These are phyloP conservation scores for Eucalyptus urophylla DNA, from an alignment of 345 rosid genomes.

Conservation along the genomic window DNA sequence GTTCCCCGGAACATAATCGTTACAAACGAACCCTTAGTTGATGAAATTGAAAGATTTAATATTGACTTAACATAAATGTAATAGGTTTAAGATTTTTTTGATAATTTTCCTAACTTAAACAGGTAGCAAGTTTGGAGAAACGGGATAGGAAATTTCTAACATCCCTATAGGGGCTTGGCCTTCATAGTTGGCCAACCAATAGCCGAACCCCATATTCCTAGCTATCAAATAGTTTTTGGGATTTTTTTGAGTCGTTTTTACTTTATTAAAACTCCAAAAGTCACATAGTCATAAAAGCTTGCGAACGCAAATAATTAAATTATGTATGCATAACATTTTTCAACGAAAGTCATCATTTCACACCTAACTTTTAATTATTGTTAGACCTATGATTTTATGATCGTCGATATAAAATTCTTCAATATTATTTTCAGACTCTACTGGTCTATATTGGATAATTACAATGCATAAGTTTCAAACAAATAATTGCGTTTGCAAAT, in stretches of 20 bases:
- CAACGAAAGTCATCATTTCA: not conserved
- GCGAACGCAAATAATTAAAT: not conserved
- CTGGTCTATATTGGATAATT: not conserved
- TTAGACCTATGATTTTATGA: not conserved
- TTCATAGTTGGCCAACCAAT: not conserved
- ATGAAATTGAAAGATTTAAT: too few relatives aligned
- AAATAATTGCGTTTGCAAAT: not conserved
- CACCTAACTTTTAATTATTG: not conserved
- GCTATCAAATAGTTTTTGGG: not conserved
- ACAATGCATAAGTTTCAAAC: not conserved
- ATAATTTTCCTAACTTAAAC: not conserved
- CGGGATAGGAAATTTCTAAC: not conserved
- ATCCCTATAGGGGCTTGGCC: not conserved
- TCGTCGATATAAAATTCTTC: not conserved
- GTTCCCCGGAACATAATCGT: rapidly evolving
- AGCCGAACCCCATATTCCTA: not conserved
- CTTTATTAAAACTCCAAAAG: not conserved
- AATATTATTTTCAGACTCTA: not conserved
- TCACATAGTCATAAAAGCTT: not conserved
- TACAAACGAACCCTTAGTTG: rapidly evolving
- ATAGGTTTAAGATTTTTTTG: too few relatives aligned
- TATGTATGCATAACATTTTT: not conserved
- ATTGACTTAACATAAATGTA: not conserved
- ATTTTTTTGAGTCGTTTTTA: not conserved
- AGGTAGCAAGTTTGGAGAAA: not conserved